Evolutionary conservation across 257 asterid species (phyloP), one percentile per base, ranked within the genome.

Genomic region (Sherardia arvensis): DNA sequence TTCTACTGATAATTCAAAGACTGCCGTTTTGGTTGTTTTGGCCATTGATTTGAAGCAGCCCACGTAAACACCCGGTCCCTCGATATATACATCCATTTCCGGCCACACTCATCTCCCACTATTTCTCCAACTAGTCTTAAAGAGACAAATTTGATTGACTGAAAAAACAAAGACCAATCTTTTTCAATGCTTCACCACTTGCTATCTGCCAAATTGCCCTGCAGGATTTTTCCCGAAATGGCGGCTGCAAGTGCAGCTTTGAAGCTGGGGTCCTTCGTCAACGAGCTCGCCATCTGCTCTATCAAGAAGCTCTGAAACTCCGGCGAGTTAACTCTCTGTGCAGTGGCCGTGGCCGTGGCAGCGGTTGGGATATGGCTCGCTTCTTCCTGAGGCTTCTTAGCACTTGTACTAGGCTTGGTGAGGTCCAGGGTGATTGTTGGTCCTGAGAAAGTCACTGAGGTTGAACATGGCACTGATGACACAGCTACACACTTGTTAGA

Each of bases 241-340:
- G 97, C 99, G 27, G 99, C 96, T n/a, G 97, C 96, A 26, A 92
- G 71, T 1, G 95, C 97, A 40, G 96, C 95, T 72, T 84, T 82
- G 78, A 92, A 92, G 57, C 81, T 80, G 5, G 97, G 99, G 75
- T 92, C 99, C 66, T 83, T 84, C 10, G 99, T 92, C 65, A 92
- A 76, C 21, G 91, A 81, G 4, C 95, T 75, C 45, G 97, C 99
- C 99, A 92, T 92, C 22, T 89, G 90, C 30, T 92, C 94, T 38
- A 92, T 83, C 62, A 92, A 67, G 69, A 66, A 84, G 6, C 80
- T 84, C 59, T 84, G 95, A 8, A 83, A 62, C 25, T 78, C 81
- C 21, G 91, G 82, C 60, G 83, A 66, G 17, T 76, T 81, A 20
- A 53, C 36, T 55, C 47, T 79, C 65, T 68, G 63, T 8, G 64